Base-by-base conservation (phyloP, 345 rosid species). In the Pistacia atlantica region DNA sequence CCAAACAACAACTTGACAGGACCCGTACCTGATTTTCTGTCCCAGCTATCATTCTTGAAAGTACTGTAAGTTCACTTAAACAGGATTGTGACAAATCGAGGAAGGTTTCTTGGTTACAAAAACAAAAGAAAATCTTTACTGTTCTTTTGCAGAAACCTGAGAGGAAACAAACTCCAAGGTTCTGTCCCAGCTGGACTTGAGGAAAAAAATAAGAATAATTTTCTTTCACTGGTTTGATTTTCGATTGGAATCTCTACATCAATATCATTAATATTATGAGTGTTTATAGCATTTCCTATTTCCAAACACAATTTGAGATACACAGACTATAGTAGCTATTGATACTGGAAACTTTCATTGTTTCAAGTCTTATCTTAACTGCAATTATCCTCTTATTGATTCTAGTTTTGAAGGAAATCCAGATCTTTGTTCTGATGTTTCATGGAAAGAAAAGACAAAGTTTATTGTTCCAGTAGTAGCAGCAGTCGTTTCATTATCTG, bases 151-250 rank as follows among this genome's bases (percentile, higher is more conserved):
- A 89, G 95, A 75, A 84, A 81, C 71, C 75, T 85, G 57, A 46
- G 73, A 18, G 82, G 74, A 45, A 90, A 90, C 79, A 70, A 76
- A 48, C 87, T 87, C 51, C 67, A 80, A 17, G 92, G 92, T 59
- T 72, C 88, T 31, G 54, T 89, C 64, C 91, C 95, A 16, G 49
- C 59, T 48, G 80, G 59, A 45, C 89, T 90, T 38, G 57, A 78
- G 33, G 79, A 83, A 38, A 90, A 81, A 81, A 60, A 78, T 38
- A 74, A 80, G 25, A 78, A 79, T 13, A 83, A 83, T 18, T 79
- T 80, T 0, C 62, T 87, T 13, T 31, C 66, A 11, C 64, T 89
- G 87, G 95, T 90, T 18, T 58, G 3, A 11, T 22, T 22, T 20
- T 18, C 17, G 54, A 31, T 49, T 13, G 13, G 54, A 49, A 49